Percentiles rank a stretch among this genome's conserved stretches.
Conservation (phyloP, 2,329 filamentous ascomycete genomes). For the Plenodomus tracheiphilus region DNA sequence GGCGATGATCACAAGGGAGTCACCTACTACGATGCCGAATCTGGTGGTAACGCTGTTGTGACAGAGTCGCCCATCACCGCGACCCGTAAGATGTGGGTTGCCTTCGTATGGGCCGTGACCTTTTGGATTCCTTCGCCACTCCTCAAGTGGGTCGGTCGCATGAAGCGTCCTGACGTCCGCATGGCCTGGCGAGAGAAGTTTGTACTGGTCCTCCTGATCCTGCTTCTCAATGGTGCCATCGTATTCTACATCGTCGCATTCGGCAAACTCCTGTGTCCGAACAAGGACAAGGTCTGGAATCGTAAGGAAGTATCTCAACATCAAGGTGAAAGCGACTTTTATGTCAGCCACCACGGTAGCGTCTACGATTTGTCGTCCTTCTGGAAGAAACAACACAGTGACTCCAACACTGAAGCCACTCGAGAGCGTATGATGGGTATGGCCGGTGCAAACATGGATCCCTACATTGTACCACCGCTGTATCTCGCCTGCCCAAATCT, state of each 20-base stretch:
- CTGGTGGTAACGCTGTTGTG: slow-evolving; percentile 75
- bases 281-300: slow-evolving; percentile 88
- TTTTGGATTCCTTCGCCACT: slow-evolving; percentile 92
- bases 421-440: slow-evolving; percentile 72
- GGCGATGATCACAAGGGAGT: slow-evolving; percentile 66
- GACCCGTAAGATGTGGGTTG: slow-evolving; percentile 76
- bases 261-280: slow-evolving; percentile 83
- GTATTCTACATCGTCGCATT: slow-evolving; percentile 93
- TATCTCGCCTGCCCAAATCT: slow-evolving; percentile 73
- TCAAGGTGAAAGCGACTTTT: slow-evolving; percentile 75
- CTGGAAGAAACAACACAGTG: slow-evolving; percentile 83
- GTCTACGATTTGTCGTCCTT: slow-evolving; percentile 94
- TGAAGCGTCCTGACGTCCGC: slow-evolving; percentile 95
- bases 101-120: slow-evolving; percentile 80
- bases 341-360: slow-evolving; percentile 80
- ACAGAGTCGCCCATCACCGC: slow-evolving; percentile 67
- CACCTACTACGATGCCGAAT: slow-evolving; percentile 75
- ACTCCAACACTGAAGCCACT: slow-evolving; percentile 64
- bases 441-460: slow-evolving; percentile 75
- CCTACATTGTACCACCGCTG: slow-evolving; percentile 84
- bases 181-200: slow-evolving; percentile 98
- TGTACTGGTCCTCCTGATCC: slow-evolving; percentile 77
- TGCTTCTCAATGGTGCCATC: slow-evolving; percentile 77
- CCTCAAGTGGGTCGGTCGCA: slow-evolving; percentile 80
- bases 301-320: slow-evolving; percentile 70